A percentile compares a stretch with the other conserved stretches of the same genome.
Conservation (phyloP, 2,329 filamentous ascomycete genomes). For the Fusarium duplospermum region DNA sequence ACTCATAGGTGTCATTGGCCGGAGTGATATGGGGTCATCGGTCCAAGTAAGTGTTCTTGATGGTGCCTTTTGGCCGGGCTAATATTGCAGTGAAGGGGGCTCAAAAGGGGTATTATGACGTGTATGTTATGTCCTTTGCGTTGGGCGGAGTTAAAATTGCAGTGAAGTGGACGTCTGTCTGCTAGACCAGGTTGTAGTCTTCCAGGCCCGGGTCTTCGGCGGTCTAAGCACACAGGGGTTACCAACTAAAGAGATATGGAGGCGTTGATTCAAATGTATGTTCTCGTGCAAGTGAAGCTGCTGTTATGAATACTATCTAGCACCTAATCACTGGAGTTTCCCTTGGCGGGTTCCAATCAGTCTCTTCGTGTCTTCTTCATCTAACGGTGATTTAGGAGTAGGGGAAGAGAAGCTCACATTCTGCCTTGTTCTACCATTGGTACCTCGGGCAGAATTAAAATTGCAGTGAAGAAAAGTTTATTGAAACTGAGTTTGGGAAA, state of each 20-base stretch:
- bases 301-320: not conserved
- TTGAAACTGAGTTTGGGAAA: too few relatives aligned
- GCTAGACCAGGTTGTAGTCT: too few relatives aligned
- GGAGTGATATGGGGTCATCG: too few relatives aligned
- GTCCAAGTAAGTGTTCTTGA: too few relatives aligned
- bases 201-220: too few relatives aligned
- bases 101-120: too few relatives aligned
- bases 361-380: not conserved
- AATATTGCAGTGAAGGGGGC: too few relatives aligned
- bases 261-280: not conserved
- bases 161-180: too few relatives aligned
- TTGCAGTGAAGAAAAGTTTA: not conserved
- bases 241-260: not conserved
- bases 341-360: not conserved
- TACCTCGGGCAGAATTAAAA: not conserved
- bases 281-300: not conserved
- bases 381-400: not conserved
- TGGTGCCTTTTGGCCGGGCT: too few relatives aligned
- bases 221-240: not conserved
- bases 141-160: not conserved
- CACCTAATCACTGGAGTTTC: not conserved
- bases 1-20: too few relatives aligned
- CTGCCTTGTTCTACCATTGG: not conserved
- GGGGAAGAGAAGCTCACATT: not conserved
- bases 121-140: too few relatives aligned